Evolutionary conservation across 768 basidiomycete species (phyloP), one percentile per base, ranked within the genome.

Genomic region (Heimioporus sp.): DNA sequence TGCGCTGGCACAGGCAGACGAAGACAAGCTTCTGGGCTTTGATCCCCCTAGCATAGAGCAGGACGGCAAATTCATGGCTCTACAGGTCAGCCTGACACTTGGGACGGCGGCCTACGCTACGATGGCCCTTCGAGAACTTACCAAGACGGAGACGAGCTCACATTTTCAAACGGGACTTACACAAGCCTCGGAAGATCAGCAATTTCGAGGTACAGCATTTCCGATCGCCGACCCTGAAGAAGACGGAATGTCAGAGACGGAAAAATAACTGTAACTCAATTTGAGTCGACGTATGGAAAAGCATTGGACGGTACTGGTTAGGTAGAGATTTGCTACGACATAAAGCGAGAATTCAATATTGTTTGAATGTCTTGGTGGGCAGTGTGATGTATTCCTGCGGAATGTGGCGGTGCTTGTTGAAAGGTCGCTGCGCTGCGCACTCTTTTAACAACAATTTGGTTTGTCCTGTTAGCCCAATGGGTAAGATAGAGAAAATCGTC

Each of bases 31-130:
- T 34, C 81, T 98, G 46, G 85, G 83, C 10, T 85, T 92, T 57
- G 86, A 92, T 51, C 72, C 85, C 6, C 90, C 92, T 10, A 76
- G 74, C 1, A 66, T 82, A 31, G 77, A 74, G 4, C 80, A 84
- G 48, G 79, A 87, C 43, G 95, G 95, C 21, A 86, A 82, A 62
- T 96, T 96, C 67, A 75, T 85, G 68, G 95, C 96, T 5, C 72
- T 99, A 34, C 94, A 95, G 63, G 82, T 99, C 54, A 73, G 85
- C 36, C 71, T 98, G 48, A 82, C 79, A n/a, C 80, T 99, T 15
- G 92, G 90, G 13, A 92, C 92, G 8, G 90, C 92, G 0, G 87
- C 92, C 5, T 99, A 98, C 70, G 97, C 97, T 2, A 99, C 97
- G 2, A 99, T 99, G 97, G 96, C 95, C 4, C 69, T 99, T 59